Percentiles rank a stretch among this genome's conserved stretches.
Evolutionary conservation across 345 rosid genomes (phyloP).

Genomic region (Balakata baccata): DNA sequence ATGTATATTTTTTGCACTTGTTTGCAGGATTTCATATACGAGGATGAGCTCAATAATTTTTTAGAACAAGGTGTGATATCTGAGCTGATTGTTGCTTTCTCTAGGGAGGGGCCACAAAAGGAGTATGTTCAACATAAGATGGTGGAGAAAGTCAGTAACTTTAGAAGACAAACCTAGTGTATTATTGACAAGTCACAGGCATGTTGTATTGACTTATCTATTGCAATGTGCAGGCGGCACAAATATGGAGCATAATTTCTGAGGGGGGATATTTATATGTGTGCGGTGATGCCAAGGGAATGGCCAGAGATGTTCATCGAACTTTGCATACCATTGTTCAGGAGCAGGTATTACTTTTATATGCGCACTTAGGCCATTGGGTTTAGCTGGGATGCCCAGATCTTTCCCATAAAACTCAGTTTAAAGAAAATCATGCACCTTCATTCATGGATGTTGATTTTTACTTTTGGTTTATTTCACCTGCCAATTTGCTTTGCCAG

Average conservation of each 20-base stretch:
- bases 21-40: conserved; percentile 32
- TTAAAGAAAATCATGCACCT: background rate
- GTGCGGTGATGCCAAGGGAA: conserved; percentile 38
- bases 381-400: background rate
- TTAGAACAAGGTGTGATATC: conserved; percentile 29
- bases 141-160: conserved; percentile 20
- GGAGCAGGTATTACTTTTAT: conserved; percentile 26
- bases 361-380: background rate
- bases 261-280: conserved; percentile 31
- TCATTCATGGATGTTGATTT: background rate
- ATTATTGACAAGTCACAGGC: background rate
- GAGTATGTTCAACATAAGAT: conserved; percentile 36
- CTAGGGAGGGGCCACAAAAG: conserved; percentile 35
- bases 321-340: conserved; percentile 32
- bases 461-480: background rate
- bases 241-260: conserved; percentile 28
- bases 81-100: conserved; percentile 31
- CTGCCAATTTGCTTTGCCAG: background rate
- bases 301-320: conserved; percentile 37
- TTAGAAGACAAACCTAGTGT: background rate
- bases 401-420: background rate
- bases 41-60: conserved; percentile 31
- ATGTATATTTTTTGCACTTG: background rate
- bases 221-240: conserved; percentile 23
- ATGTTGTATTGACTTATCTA: background rate